A percentile compares a stretch with the other conserved stretches of the same genome.
phyloP scores from a whole-genome alignment of 2,329 filamentous ascomycete species.

The Pseudopyricularia javanii region DNA sequence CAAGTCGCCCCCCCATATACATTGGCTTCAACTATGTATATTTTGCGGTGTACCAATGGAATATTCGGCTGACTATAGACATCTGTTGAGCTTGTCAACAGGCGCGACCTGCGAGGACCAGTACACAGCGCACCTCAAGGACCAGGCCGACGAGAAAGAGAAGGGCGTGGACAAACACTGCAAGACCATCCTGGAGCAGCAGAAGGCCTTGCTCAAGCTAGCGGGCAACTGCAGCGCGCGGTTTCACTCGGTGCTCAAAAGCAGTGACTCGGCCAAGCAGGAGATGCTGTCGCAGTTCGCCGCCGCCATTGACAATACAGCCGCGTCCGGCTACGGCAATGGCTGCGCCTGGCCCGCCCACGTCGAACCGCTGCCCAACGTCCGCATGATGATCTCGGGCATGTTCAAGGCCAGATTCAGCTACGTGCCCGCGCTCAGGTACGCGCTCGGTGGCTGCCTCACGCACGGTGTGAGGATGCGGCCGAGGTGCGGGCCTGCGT shows the following conservation, averaged over 20 bases:
- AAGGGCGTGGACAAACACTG: background rate
- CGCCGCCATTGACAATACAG: background rate
- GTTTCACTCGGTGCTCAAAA: background rate
- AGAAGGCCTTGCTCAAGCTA: background rate
- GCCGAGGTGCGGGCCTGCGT: slow-evolving; percentile 10
- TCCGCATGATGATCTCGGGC: slow-evolving; percentile 10
- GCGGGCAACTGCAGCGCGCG: background rate
- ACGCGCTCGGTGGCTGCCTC: slow-evolving; percentile 14
- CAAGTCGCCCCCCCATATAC: slow-evolving; percentile 5
- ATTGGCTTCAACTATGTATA: background rate
- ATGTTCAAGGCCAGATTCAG: slow-evolving; percentile 11
- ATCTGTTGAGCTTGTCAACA: slow-evolving; percentile 2
- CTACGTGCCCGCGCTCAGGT: slow-evolving; percentile 10
- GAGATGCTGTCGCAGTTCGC: background rate
- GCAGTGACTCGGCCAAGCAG: background rate
- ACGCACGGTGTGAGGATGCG: slow-evolving; percentile 7
- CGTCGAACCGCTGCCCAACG: slow-evolving; percentile 15
- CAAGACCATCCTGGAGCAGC: slow-evolving; percentile 6
- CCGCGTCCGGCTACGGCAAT: background rate
- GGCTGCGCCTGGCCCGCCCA: slow-evolving; percentile 13
- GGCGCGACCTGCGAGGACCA: slow-evolving; percentile 13
- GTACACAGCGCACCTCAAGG: slow-evolving; percentile 5
- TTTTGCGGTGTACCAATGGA: background rate
- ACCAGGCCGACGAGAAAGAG: slow-evolving; percentile 3
- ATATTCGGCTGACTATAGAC: background rate